Percentiles rank a stretch among this genome's conserved stretches.
phyloP scores from a whole-genome alignment of 768 basidiomycete species.

The Amanita phalloides region DNA sequence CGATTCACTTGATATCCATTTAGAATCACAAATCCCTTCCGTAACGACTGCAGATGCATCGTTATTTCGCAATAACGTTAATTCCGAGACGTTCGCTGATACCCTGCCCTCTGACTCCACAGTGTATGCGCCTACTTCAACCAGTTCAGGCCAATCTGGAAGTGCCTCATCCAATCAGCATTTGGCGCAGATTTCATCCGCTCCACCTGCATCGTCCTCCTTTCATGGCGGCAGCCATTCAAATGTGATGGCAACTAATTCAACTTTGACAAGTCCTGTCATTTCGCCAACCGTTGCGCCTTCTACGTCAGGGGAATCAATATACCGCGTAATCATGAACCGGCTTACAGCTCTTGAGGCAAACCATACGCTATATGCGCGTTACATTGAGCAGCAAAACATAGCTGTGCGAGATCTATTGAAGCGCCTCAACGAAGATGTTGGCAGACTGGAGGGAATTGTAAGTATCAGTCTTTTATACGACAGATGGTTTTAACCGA shows the following conservation, averaged over 20 bases:
- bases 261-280: slow-evolving; percentile 7
- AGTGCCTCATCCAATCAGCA: neutral
- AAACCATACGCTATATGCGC: slow-evolving; percentile 75
- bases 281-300: slow-evolving; percentile 11
- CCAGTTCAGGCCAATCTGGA: neutral
- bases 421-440: slow-evolving; percentile 62
- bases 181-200: neutral
- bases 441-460: slow-evolving; percentile 67
- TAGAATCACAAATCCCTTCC: neutral
- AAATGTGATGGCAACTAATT: neutral
- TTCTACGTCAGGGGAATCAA: slow-evolving; percentile 64
- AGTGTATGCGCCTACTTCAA: neutral
- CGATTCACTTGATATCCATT: neutral
- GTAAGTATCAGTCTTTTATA: slow-evolving; percentile 29
- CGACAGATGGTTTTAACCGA: too few relatives aligned
- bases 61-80: neutral
- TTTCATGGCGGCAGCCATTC: neutral
- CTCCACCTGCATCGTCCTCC: neutral
- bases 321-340: slow-evolving; percentile 95
- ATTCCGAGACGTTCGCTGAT: neutral
- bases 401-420: slow-evolving; percentile 65
- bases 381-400: slow-evolving; percentile 88
- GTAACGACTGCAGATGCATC: neutral
- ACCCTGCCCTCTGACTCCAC: neutral
- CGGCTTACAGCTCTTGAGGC: slow-evolving; percentile 75